Evolutionary conservation across 805 yeast species (phyloP).

Genomic region (Cyberlindnera meyerae): DNA sequence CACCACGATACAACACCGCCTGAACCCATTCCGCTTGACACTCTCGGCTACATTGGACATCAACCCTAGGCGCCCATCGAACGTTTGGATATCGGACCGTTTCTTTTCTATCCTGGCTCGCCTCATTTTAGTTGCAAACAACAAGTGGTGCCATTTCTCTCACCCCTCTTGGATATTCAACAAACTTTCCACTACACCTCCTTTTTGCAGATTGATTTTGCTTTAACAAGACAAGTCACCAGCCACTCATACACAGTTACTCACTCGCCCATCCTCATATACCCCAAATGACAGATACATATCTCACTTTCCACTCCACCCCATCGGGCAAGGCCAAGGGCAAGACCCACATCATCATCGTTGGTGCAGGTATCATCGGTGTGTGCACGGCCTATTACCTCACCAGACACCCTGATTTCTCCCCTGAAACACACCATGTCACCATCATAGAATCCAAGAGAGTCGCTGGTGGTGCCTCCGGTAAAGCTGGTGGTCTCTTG

Average conservation of each 20-base stretch:
- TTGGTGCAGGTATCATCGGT: conserved; percentile 96
- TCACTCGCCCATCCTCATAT: not conserved
- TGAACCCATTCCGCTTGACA: too few relatives aligned
- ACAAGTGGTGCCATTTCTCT: too few relatives aligned
- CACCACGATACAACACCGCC: too few relatives aligned
- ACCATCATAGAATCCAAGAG: conserved; percentile 83
- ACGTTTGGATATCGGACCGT: too few relatives aligned
- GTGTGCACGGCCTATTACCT: conserved; percentile 90
- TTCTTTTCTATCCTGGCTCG: too few relatives aligned
- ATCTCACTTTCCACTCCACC: conserved; percentile 21
- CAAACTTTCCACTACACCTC: too few relatives aligned
- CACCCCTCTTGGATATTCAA: too few relatives aligned
- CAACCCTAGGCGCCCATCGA: too few relatives aligned
- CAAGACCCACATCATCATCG: conserved; percentile 74
- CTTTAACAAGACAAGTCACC: not conserved
- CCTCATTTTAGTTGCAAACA: too few relatives aligned
- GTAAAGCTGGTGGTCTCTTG: conserved; percentile 93
- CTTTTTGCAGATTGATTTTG: too few relatives aligned
- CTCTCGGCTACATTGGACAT: too few relatives aligned
- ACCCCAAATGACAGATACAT: conserved; percentile 1
- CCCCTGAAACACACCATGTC: conserved; percentile 68
- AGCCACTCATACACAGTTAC: not conserved
- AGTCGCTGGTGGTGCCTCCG: conserved; percentile 96
- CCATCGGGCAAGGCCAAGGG: conserved; percentile 36
- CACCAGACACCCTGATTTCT: conserved; percentile 76